Base-by-base conservation (phyloP, 2,329 filamentous ascomycete genomes). In the Talaromyces sp. region DNA sequence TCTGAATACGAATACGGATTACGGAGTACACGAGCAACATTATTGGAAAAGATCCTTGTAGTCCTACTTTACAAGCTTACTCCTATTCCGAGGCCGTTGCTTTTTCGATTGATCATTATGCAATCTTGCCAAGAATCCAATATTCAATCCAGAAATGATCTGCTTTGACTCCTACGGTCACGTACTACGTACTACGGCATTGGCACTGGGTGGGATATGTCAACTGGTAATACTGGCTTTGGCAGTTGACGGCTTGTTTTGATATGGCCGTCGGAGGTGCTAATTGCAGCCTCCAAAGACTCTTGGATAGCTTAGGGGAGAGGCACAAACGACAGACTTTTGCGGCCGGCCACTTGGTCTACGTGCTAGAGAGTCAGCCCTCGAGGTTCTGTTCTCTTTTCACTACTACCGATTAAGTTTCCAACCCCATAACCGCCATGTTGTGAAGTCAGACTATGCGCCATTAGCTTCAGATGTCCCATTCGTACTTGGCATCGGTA, bases 401-500 rank as follows among this genome's bases (percentile, higher is more conserved):
- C 44, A 22, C 19, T 25, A 19, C 19, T 25, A 19, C 44, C 25
- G 7, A 25, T 1, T 19, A 19, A 22, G 22, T 47, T 3, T 25
- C 15, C 44, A 47, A 47, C 19, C 9, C n/a, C 22, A 47, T 19
- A 47, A 25, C 9, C 22, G n/a, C 42, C 9, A 7, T 22, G 17
- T 8, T 17, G 8, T 25, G 9, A 47, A 7, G 44, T 11, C 44
- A 25, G 4, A 25, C 17, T 47, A 53, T 53, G 25, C 49, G 15
- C 1, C 27, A 30, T 53, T 53, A 1, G 5, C 28, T 17, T 28
- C 49, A 17, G 25, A 4, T 25, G 25, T 28, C 22, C 11, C 19
- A 52, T 28, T 52, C 22, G 49, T 52, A 28, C 6, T 61, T 3
- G 84, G 84, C 75, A 87, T 84, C 1, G 82, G 75, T 3, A 89